Conservation (phyloP, 1,284 basidiomycete species). For the Inonotus hispidus region DNA sequence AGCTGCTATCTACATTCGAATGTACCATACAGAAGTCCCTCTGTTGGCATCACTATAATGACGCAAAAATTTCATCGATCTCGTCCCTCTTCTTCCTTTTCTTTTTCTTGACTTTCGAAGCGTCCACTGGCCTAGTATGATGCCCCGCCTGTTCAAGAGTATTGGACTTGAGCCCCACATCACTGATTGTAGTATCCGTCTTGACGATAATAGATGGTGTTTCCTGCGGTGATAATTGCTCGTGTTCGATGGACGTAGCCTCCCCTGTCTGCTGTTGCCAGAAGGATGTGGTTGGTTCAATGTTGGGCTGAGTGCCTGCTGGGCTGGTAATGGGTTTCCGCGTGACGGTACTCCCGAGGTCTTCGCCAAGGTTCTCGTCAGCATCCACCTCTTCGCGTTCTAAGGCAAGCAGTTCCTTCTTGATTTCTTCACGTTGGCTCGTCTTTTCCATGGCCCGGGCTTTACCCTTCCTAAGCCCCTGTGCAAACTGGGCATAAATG, state of each 20-base stretch:
- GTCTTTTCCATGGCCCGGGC: not conserved
- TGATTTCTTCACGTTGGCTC: not conserved
- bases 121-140: constrained; percentile 20
- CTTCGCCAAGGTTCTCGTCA: constrained; percentile 17
- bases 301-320: not conserved
- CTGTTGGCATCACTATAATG: not conserved
- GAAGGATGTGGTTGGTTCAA: not conserved
- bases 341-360: constrained; percentile 20
- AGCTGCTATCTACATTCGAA: too few species aligned
- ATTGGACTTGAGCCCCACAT: constrained; percentile 6
- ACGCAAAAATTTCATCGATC: constrained; percentile 64
- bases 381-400: constrained; percentile 2
- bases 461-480: not conserved
- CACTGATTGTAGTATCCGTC: not conserved
- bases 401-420: not conserved
- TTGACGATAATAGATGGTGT: constrained; percentile 11
- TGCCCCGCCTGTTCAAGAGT: constrained; percentile 9
- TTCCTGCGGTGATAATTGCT: not conserved
- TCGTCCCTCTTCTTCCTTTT: constrained; percentile 43
- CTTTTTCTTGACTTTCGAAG: constrained; percentile 32
- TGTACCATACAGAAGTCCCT: too few species aligned
- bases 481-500: not conserved
- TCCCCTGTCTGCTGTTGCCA: not conserved
- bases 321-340: not conserved
- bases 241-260: not conserved